phyloP scores from a whole-genome alignment of 2,329 filamentous ascomycete species.

The Alternaria alternata region DNA sequence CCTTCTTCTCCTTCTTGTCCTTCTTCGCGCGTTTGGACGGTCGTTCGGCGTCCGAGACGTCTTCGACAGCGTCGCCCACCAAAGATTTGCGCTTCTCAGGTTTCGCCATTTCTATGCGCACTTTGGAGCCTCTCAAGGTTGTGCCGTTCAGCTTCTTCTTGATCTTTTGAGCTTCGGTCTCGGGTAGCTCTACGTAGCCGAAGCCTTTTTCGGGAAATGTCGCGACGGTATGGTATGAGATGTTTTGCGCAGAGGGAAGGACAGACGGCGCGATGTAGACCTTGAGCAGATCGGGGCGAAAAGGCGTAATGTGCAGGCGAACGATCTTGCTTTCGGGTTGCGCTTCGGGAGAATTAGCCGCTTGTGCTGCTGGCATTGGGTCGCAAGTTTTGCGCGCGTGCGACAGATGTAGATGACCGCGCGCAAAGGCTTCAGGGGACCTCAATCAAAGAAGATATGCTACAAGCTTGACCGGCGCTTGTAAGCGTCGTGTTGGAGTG shows the following conservation, averaged over 20 bases:
- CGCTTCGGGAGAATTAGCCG: slow-evolving; percentile 30
- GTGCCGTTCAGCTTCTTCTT: slow-evolving; percentile 90
- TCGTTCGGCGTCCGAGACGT: slow-evolving; percentile 56
- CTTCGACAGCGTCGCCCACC: slow-evolving; percentile 48
- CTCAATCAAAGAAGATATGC: slow-evolving; percentile 1
- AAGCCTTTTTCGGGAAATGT: slow-evolving; percentile 91
- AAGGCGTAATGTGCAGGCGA: slow-evolving; percentile 86
- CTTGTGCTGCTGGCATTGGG: slow-evolving; percentile 46
- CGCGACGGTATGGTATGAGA: slow-evolving; percentile 86
- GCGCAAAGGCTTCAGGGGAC: slow-evolving; percentile 3
- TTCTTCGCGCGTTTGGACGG: slow-evolving; percentile 58
- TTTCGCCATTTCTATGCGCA: slow-evolving; percentile 82
- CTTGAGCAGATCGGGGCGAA: slow-evolving; percentile 77
- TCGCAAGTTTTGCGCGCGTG: slow-evolving; percentile 27
- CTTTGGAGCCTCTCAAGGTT: slow-evolving; percentile 82
- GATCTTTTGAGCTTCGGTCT: slow-evolving; percentile 84
- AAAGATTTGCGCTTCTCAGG: slow-evolving; percentile 63
- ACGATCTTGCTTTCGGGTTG: slow-evolving; percentile 36
- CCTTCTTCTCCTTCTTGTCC: slow-evolving; percentile 57
- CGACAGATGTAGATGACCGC: slow-evolving; percentile 16
- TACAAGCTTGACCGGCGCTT: slow-evolving; percentile 18
- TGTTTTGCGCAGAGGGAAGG: slow-evolving; percentile 72
- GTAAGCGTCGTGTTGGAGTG: slow-evolving; percentile 23
- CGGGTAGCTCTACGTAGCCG: slow-evolving; percentile 87
- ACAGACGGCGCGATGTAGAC: slow-evolving; percentile 75